Conservation (phyloP, 2,329 filamentous ascomycete species). For the Leptographium radiaticola region DNA sequence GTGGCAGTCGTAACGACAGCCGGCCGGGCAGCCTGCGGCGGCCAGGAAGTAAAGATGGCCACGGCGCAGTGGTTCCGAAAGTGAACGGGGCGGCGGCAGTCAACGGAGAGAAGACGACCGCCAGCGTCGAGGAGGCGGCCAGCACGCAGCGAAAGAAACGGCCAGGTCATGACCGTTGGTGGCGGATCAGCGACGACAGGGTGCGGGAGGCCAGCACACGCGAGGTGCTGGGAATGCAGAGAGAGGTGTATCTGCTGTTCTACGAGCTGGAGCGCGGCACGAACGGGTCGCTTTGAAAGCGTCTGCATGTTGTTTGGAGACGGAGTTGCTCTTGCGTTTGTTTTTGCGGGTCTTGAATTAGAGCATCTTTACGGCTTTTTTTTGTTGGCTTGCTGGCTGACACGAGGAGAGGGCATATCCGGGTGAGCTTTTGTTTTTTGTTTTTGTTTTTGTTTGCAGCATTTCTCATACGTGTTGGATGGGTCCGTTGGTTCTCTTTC, state of each 20-base stretch:
- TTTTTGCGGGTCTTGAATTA: background rate
- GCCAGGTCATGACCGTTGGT: constrained; percentile 65
- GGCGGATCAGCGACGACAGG: constrained; percentile 96
- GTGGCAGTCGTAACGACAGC: constrained; percentile 17
- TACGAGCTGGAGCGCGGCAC: constrained; percentile 61
- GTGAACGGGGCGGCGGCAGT: background rate
- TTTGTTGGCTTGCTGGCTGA: background rate
- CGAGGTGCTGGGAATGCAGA: constrained; percentile 86
- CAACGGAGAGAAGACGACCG: background rate
- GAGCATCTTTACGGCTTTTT: background rate
- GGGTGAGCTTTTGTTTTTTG: background rate
- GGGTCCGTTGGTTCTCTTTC: background rate
- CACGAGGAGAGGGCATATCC: background rate
- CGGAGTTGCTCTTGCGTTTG: background rate
- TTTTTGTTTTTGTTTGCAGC: background rate
- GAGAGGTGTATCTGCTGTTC: constrained; percentile 90
- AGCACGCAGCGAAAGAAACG: constrained; percentile 26
- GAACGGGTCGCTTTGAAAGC: background rate
- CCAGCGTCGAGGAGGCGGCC: background rate
- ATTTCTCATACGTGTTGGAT: background rate
- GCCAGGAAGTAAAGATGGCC: constrained; percentile 1
- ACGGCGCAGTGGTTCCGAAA: background rate
- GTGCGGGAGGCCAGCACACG: constrained; percentile 86
- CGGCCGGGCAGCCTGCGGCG: constrained; percentile 1
- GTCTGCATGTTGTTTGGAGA: background rate